Conservation (phyloP, 2,329 filamentous ascomycete genomes). For the Cladophialophora exuberans region DNA sequence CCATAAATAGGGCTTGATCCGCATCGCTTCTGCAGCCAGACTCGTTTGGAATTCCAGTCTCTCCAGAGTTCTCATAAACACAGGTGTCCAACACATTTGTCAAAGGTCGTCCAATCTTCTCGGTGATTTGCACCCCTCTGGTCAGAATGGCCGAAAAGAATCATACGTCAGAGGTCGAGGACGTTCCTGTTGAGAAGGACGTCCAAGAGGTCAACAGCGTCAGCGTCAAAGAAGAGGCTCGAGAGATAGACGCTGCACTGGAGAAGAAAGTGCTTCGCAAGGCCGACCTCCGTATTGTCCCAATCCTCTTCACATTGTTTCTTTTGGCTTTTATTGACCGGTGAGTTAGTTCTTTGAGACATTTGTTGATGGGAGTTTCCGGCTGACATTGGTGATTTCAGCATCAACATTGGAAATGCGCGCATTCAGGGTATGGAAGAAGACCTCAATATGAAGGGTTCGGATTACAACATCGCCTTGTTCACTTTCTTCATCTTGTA, state of each 20-base stretch:
- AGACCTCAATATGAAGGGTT: constrained; percentile 48
- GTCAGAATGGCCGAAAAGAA: constrained; percentile 20
- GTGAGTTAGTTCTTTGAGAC: constrained; percentile 3
- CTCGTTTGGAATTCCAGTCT: too few species aligned
- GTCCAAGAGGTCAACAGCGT: constrained; percentile 12
- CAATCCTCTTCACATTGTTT: constrained; percentile 52
- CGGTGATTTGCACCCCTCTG: neutral
- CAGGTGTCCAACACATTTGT: neutral
- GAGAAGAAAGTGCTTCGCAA: constrained; percentile 54
- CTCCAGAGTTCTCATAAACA: too few species aligned
- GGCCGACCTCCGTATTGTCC: constrained; percentile 53
- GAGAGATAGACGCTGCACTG: constrained; percentile 38
- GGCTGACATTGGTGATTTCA: constrained; percentile 12
- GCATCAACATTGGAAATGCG: constrained; percentile 55
- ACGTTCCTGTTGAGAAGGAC: constrained; percentile 22
- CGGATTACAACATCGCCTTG: constrained; percentile 41
- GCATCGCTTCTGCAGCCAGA: too few species aligned
- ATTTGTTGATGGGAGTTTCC: neutral
- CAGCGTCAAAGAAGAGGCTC: constrained; percentile 25
- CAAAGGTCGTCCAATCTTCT: neutral
- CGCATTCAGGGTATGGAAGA: constrained; percentile 49
- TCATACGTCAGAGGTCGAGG: constrained; percentile 24
- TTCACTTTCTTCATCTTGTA: constrained; percentile 33
- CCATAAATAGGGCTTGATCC: neutral
- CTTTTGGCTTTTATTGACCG: constrained; percentile 46